Evolutionary conservation across 2,329 filamentous ascomycete genomes (phyloP), one percentile per base, ranked within the genome.

Genomic region (Paradendryphiella salina): DNA sequence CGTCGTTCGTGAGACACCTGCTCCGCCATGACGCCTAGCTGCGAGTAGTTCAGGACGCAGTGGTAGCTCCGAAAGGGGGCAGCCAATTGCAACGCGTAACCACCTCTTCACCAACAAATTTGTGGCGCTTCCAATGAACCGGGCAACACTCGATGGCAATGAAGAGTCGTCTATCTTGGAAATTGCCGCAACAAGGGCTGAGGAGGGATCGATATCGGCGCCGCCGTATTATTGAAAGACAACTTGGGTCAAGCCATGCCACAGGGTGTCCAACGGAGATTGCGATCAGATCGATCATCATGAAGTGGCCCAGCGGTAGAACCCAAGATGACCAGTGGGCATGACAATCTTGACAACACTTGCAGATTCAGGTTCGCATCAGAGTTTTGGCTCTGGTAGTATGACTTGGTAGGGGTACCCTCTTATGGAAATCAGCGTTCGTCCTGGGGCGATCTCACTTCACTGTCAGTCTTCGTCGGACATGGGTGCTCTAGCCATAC

Each of bases 91-190:
- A 10, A n/a, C 18, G 20, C 34, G 7, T 5, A 50, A 31, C 23
- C 9, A 34, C 47, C 46, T 36, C 35, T 28, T 46, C 26, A 9
- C 36, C 35, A 32, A 20, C 38, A 47, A 35, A 4, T 38, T 36
- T 23, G 46, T 53, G 56, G 58, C 56, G 56, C 43, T 49, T 55
- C 20, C 37, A 53, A 55, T 55, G 51, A 49, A 50, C 42, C 36
- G 47, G 31, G 26, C 21, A 26, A 23, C 38, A 20, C 17, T 38
- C 23, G 17, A 29, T 26, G 35, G 36, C 32, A 46, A 26, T 11
- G 4, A 35, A 21, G 26, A 33, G 37, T 29, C 41, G 33, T 33
- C 32, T 28, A 36, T 26, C 31, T 26, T 13, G 33, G 34, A 8
- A 31, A 31, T 33, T 46, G 40, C 54, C 50, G 37, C 20, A 23